phyloP scores from a whole-genome alignment of 768 basidiomycete genomes.

The Boletus rubescentipes region DNA sequence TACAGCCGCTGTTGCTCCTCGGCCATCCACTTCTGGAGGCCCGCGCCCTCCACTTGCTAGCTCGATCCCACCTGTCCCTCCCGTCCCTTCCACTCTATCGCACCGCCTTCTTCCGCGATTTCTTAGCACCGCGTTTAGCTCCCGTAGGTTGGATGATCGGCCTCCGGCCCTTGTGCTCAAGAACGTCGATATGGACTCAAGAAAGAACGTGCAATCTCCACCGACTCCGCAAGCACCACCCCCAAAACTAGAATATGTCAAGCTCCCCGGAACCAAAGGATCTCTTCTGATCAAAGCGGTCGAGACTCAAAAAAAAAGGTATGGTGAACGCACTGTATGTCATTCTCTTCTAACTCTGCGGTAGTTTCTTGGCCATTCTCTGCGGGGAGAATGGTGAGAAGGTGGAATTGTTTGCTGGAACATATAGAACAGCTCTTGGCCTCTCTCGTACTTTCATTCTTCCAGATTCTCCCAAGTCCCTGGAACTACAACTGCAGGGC shows the following conservation, averaged over 20 bases:
- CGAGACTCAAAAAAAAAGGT: slow-evolving; percentile 90
- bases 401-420: slow-evolving; percentile 91
- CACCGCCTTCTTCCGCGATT: slow-evolving; percentile 72
- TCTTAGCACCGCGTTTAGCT: slow-evolving; percentile 60
- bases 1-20: slow-evolving; percentile 13
- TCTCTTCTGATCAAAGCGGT: slow-evolving; percentile 82
- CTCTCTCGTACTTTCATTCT: slow-evolving; percentile 92
- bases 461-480: slow-evolving; percentile 83
- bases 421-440: slow-evolving; percentile 83
- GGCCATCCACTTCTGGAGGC: slow-evolving; percentile 38
- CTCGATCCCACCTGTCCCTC: slow-evolving; percentile 18
- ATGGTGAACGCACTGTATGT: not conserved
- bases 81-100: slow-evolving; percentile 36
- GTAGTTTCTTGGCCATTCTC: slow-evolving; percentile 86
- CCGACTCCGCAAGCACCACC: slow-evolving; percentile 57
- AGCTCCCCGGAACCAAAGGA: slow-evolving; percentile 88
- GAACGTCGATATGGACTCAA: slow-evolving; percentile 41
- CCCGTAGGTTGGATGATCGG: slow-evolving; percentile 60
- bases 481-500: slow-evolving; percentile 87
- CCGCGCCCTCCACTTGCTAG: slow-evolving; percentile 25
- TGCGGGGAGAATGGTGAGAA: slow-evolving; percentile 93
- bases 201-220: slow-evolving; percentile 35
- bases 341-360: not conserved
- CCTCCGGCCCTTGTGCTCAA: slow-evolving; percentile 36
- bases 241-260: slow-evolving; percentile 88